phyloP scores from a whole-genome alignment of 805 yeast species.

The Lachancea nothofagi region DNA sequence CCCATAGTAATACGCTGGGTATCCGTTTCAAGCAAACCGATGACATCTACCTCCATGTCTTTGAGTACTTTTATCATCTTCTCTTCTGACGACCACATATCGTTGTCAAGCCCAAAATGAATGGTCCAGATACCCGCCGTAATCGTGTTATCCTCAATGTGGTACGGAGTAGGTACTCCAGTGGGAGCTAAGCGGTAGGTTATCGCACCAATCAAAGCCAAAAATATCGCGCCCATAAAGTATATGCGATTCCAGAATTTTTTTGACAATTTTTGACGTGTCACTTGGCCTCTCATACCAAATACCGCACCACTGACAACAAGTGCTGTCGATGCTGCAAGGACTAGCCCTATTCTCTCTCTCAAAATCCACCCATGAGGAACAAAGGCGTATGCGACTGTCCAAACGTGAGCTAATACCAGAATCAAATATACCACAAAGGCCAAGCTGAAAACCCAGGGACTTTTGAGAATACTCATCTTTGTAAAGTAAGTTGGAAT shows the following conservation, averaged over 20 bases:
- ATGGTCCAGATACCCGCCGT: conserved; percentile 98
- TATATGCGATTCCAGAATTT: conserved; percentile 18
- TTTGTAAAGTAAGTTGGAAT: conserved; percentile 62
- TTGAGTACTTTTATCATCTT: conserved; percentile 78
- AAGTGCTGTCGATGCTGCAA: conserved; percentile 48
- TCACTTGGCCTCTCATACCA: neutral
- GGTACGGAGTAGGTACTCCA: conserved; percentile 58
- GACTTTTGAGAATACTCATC: conserved; percentile 50
- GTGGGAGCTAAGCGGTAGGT: conserved; percentile 27
- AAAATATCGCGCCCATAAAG: conserved; percentile 14
- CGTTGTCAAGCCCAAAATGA: conserved; percentile 95
- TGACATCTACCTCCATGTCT: conserved; percentile 85
- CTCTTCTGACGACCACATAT: conserved; percentile 94
- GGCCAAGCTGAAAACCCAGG: conserved; percentile 45
- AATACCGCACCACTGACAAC: conserved; percentile 47
- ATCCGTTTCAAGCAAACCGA: conserved; percentile 88
- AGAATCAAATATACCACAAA: conserved; percentile 48
- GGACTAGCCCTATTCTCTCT: conserved; percentile 78
- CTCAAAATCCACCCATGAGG: conserved; percentile 87
- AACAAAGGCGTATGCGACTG: conserved; percentile 96
- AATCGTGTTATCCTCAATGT: conserved; percentile 61
- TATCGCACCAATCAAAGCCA: conserved; percentile 20
- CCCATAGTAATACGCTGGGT: conserved; percentile 94
- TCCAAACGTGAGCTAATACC: conserved; percentile 86
- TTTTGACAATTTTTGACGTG: conserved; percentile 5